Base-by-base conservation (phyloP, 495 filamentous ascomycete genomes). In the Pyrenopolyporus hunteri region DNA sequence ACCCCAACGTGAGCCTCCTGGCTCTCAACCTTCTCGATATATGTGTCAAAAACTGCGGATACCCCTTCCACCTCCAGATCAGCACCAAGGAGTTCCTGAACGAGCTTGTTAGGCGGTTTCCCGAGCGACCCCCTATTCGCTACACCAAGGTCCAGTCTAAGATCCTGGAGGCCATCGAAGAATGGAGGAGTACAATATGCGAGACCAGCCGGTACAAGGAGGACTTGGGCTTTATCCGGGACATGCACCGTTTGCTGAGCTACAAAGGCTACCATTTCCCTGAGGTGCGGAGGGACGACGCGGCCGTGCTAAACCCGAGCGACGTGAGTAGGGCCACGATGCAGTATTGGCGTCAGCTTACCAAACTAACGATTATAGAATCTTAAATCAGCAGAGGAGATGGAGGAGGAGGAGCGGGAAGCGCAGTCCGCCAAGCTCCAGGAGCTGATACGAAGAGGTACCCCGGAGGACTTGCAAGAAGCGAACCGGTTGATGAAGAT, bases 1-100 rank as follows among this genome's bases (percentile, higher is more conserved):
- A 97, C 72, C 89, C 90, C 45, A 98, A 97, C 78, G 90, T 98
- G 56, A 86, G 92, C 45, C 78, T 98, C 66, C 82, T 98, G 35
- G 95, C 94, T 50, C 82, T 98, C 71, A 78, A 88, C 83, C 86
- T 98, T 48, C 88, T 98, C 69, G 94, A 98, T 71, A 98, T 98
- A 43, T 98, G 93, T 74, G 94, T 97, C 73, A 98, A 98, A 78
- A 98, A 98, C 75, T 98, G 94, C 85, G 94, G 94, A 66, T 98
- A 98, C 76, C 92, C 95, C 13, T 98, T 98, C 75, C 94, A 98
- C 59, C 87, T 98, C 32, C 94, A 98, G 76, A 97, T 98, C 73
- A 91, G 89, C 73, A 98, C 94, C 53, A 98, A 98, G 73, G 94
- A 98, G 66, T 98, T 98, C 68, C 84, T 98, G 53, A 98, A 98